Base-by-base conservation (phyloP, 2,329 filamentous ascomycete genomes). In the Fusarium austroafricanum region DNA sequence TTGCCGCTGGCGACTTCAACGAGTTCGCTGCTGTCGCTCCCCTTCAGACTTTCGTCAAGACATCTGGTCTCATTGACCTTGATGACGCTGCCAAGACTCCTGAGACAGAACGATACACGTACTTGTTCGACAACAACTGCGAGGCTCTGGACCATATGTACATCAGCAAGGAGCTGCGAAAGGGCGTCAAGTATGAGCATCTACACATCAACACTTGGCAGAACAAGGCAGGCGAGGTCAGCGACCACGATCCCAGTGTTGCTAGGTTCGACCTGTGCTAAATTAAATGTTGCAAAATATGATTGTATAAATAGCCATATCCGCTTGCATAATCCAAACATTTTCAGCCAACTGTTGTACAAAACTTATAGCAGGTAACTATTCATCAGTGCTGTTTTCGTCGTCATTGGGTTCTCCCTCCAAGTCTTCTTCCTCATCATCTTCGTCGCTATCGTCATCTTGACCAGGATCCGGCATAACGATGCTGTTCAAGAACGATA, bases 181-280 rank as follows among this genome's bases (percentile, higher is more conserved):
- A 74, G 28, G 73, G 76, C 6, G 78, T 82, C 17, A 77, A 81
- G 71, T 87, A 87, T 68, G 87, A 92, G 81, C 90, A 93, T 77
- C 73, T 92, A 26, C 90, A 92, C 78, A 80, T 92, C 51, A 92
- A 92, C 76, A 89, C 89, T 5, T 93, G 90, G 90, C 83, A 86
- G 49, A 78, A 81, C 29, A 83, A 78, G 61, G 83, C 80, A 29
- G 85, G 85, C 53, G 81, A 86, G 75, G 84, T 87, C 21, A 89
- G 86, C 51, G 90, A 92, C 75, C 90, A 92, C 74, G 90, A 93
- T 72, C 90, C 90, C 0, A 89, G 84, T 44, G 85, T 93, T 17
- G 89, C 86, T 5, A 81, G 79, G 76, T 79, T 92, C 59, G 83
- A 91, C 75, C 77, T 92, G 6, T 93, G 89, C 51, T 74, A 70